Conservation (phyloP, 306 rosid genomes). For the Dalbergia cultrata region DNA sequence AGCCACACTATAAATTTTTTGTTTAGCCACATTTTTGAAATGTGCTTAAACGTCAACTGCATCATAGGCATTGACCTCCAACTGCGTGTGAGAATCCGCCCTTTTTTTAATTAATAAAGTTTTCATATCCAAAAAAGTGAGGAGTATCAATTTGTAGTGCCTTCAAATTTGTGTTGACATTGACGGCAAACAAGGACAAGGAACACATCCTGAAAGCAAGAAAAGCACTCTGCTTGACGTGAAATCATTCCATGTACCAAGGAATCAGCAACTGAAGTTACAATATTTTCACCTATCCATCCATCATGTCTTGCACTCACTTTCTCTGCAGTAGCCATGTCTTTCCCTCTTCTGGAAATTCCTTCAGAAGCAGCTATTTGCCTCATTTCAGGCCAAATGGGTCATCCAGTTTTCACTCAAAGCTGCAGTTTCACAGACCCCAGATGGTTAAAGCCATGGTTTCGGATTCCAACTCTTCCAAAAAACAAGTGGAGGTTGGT, state of each 20-base stretch:
- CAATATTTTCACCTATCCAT: background rate
- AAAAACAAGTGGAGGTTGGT: slow-evolving; percentile 75
- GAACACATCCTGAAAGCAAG: background rate
- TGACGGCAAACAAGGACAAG: too few relatives aligned
- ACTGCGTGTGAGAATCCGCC: too few relatives aligned
- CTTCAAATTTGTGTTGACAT: too few relatives aligned
- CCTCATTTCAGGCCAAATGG: slow-evolving; percentile 55
- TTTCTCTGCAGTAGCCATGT: slow-evolving; percentile 56
- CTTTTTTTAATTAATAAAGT: too few relatives aligned
- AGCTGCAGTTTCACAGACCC: slow-evolving; percentile 51
- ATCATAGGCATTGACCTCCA: too few relatives aligned
- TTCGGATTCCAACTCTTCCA: slow-evolving; percentile 65
- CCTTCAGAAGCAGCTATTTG: slow-evolving; percentile 46
- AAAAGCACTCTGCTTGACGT: slow-evolving; percentile 2
- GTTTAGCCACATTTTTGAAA: too few relatives aligned
- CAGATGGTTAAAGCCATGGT: slow-evolving; percentile 51
- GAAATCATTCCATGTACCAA: background rate
- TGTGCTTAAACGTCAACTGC: too few relatives aligned
- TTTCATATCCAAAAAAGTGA: too few relatives aligned
- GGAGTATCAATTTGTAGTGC: too few relatives aligned
- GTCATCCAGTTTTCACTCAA: slow-evolving; percentile 52
- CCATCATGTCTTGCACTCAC: slow-evolving; percentile 75
- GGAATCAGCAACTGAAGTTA: slow-evolving; percentile 14
- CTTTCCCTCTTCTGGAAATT: slow-evolving; percentile 53
- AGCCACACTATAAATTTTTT: too few relatives aligned